Evolutionary conservation across 495 filamentous ascomycete genomes (phyloP).

Genomic region (Diplogelasinospora grovesii): DNA sequence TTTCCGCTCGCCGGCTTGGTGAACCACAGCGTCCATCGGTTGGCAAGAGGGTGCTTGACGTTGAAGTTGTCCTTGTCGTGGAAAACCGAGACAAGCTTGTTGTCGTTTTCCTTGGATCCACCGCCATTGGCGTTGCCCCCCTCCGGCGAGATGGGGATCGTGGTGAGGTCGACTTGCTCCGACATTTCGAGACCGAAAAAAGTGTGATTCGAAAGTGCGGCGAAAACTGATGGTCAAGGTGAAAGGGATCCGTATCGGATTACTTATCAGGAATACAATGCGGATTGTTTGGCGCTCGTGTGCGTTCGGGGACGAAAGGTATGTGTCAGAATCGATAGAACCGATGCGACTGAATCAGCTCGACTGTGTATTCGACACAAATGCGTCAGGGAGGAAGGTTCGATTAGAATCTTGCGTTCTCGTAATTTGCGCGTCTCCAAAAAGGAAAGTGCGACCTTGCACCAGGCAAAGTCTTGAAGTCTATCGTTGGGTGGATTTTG

Average conservation of each 20-base stretch:
- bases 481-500: not conserved
- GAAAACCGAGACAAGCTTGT: slow-evolving; percentile 81
- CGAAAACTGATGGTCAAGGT: no score
- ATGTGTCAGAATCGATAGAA: no score
- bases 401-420: no score
- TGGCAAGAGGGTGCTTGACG: slow-evolving; percentile 93
- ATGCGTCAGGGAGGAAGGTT: not conserved
- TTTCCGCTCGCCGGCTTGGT: slow-evolving; percentile 97
- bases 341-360: no score
- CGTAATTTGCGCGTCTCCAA: no score
- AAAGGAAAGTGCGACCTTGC: slow-evolving; percentile 26
- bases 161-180: slow-evolving; percentile 50
- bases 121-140: slow-evolving; percentile 38
- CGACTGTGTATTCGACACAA: no score
- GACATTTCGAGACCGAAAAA: slow-evolving; percentile 33
- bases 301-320: no score
- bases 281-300: no score
- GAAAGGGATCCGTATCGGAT: no score
- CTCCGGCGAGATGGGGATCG: slow-evolving; percentile 69
- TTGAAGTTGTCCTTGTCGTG: slow-evolving; percentile 98
- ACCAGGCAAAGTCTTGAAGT: slow-evolving; percentile 22
- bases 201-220: no score
- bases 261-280: no score
- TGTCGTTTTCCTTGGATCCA: slow-evolving; percentile 31
- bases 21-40: slow-evolving; percentile 98